Evolutionary conservation across 163 green algal genomes (phyloP).

Genomic region (Volvox carteri): DNA sequence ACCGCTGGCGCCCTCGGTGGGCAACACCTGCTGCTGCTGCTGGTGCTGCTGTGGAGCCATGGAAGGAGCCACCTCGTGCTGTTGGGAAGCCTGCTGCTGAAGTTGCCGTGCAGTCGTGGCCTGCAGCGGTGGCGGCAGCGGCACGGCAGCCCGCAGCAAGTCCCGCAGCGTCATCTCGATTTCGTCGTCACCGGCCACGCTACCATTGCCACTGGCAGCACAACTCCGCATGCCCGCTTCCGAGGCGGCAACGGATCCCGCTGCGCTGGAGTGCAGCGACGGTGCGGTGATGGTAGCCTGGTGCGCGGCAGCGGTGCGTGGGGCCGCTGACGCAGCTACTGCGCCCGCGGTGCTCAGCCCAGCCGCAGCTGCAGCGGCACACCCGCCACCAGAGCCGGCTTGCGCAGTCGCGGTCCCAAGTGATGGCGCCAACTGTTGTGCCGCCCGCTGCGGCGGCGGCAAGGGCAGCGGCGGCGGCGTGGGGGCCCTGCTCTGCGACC

Average conservation of each 20-base stretch:
- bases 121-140: background rate
- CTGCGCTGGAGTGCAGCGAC: background rate
- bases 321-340: background rate
- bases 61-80: background rate
- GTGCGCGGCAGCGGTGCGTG: background rate
- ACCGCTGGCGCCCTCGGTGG: background rate
- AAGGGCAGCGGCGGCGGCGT: background rate
- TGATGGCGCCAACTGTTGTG: background rate
- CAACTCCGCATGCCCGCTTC: background rate
- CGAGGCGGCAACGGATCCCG: background rate
- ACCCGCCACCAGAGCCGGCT: background rate
- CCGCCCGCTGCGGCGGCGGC: background rate
- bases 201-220: background rate
- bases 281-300: background rate
- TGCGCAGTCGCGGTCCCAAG: background rate
- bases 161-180: conserved; percentile 15
- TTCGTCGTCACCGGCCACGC: background rate
- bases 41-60: background rate
- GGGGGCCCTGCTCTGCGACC: background rate
- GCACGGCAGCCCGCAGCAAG: background rate
- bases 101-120: background rate
- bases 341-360: background rate
- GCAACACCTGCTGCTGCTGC: background rate
- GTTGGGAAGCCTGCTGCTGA: background rate
- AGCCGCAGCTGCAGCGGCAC: background rate